Base-by-base conservation (phyloP, 306 rosid genomes). In the Dalbergia oliveri region DNA sequence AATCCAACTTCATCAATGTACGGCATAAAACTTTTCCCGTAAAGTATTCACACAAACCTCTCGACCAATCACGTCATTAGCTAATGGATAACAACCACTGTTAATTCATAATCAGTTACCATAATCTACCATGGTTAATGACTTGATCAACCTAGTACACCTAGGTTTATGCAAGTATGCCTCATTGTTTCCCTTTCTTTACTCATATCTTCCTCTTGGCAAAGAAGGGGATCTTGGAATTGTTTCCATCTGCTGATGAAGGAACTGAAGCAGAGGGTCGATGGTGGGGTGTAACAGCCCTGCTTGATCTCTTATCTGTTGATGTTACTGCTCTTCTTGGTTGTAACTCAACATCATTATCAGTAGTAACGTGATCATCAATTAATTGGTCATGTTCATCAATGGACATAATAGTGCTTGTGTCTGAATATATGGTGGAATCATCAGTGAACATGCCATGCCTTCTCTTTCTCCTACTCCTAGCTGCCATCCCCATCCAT, bases 401-500 rank as follows among this genome's bases (percentile, higher is more conserved):
- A 13, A 49, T 13, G 11, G 54, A 3, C 54, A 49, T 6, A 37
- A 37, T 0, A 0, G 89, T 88, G 84, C 92, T 79, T 58, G 93
- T 66, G 79, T 91, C 91, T 0, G 92, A 89, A 71, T 84, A 87
- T n/a, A 81, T 68, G 15, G 92, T 87, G 16, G 94, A 84, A 77
- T 87, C 88, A 66, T 89, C 93, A 3, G 65, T 53, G 79, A 83
- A 81, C 3, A 63, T 56, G 14, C 89, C 87, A 0, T 73, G 88
- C 86, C 82, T 85, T 86, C 94, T 81, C 76, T 85, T 90, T 87
- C 88, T 87, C 83, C 89, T 49, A 3, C 5, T 49, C 54, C 54
- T 88, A 15, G 92, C 85, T 50, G 74, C 83, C 86, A 86, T 83
- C 65, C 83, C 94, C 92, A 90, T 13, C 89, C 88, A 67, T 86